Evolutionary conservation across 1,284 basidiomycete species (phyloP).

Genomic region (Hypsizygus ulmarius): DNA sequence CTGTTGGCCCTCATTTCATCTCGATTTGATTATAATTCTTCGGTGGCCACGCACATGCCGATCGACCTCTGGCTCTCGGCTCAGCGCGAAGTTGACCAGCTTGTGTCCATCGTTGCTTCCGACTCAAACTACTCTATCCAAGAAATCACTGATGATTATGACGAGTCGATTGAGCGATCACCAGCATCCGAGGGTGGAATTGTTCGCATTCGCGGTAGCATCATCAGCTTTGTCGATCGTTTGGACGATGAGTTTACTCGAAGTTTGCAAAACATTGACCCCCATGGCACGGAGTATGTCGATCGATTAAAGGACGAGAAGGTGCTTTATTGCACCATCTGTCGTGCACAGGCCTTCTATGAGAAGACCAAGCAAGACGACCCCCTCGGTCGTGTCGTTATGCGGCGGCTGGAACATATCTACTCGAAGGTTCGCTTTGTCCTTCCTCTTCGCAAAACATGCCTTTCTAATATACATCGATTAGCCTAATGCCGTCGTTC

Average conservation of each 20-base stretch:
- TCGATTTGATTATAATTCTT: slow-evolving; percentile 96
- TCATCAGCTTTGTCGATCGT: slow-evolving; percentile 94
- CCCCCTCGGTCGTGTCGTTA: slow-evolving; percentile 84
- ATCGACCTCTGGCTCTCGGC: slow-evolving; percentile 89
- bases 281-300: slow-evolving; percentile 97
- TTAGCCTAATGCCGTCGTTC: slow-evolving; percentile 91
- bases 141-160: slow-evolving; percentile 88
- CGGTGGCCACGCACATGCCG: slow-evolving; percentile 86
- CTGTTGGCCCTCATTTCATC: slow-evolving; percentile 92
- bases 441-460: slow-evolving; percentile 2
- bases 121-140: slow-evolving; percentile 83
- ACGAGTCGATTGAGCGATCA: slow-evolving; percentile 84
- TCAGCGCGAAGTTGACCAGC: slow-evolving; percentile 85
- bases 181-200: slow-evolving; percentile 72
- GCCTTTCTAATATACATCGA: background rate
- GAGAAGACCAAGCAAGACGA: slow-evolving; percentile 77
- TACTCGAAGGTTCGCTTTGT: slow-evolving; percentile 82
- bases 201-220: slow-evolving; percentile 84
- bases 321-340: slow-evolving; percentile 90
- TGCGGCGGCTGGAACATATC: slow-evolving; percentile 96
- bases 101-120: slow-evolving; percentile 75
- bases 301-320: slow-evolving; percentile 96
- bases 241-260: slow-evolving; percentile 99
- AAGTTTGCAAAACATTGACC: slow-evolving; percentile 97
- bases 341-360: slow-evolving; percentile 89